phyloP scores from a whole-genome alignment of 768 basidiomycete genomes.

The Collybiopsis luxurians region DNA sequence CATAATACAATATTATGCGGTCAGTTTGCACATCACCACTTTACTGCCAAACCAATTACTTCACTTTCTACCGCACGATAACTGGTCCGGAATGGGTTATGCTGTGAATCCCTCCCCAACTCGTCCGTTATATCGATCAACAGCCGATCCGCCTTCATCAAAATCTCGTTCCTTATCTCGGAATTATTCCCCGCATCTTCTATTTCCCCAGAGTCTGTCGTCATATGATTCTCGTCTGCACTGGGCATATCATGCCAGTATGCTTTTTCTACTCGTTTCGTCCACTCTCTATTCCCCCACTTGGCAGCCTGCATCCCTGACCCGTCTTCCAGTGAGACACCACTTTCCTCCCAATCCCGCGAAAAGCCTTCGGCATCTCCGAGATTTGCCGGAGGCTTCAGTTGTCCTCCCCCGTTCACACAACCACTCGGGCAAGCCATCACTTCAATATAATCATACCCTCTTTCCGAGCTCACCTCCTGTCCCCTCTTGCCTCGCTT shows the following conservation, averaged over 20 bases:
- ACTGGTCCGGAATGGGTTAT: conserved; percentile 65
- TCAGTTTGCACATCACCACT: conserved; percentile 65
- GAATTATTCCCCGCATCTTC: conserved; percentile 20
- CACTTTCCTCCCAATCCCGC: conserved; percentile 59
- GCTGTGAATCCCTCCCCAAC: conserved; percentile 17
- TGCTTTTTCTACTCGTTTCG: conserved; percentile 70
- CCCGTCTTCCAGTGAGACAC: conserved; percentile 34
- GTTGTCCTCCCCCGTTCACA: conserved; percentile 95
- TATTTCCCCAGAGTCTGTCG: conserved; percentile 9
- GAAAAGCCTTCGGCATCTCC: conserved; percentile 62
- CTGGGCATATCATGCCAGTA: conserved; percentile 65
- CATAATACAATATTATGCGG: too few relatives aligned
- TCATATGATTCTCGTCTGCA: conserved; percentile 20
- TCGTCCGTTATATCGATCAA: conserved; percentile 26
- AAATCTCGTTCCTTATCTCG: conserved; percentile 15
- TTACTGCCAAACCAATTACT: conserved; percentile 71
- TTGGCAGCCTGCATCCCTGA: conserved; percentile 35
- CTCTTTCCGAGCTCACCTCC: conserved; percentile 35
- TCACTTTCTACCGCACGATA: conserved; percentile 88
- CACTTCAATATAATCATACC: conserved; percentile 92
- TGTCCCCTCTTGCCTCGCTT: conserved; percentile 27
- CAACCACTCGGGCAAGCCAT: conserved; percentile 99
- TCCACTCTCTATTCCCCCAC: conserved; percentile 87
- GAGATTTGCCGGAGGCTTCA: conserved; percentile 33
- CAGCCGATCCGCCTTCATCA: conserved; percentile 38